Conservation (phyloP, 1,284 basidiomycete genomes). For the Ceratobasidium papillatum region DNA sequence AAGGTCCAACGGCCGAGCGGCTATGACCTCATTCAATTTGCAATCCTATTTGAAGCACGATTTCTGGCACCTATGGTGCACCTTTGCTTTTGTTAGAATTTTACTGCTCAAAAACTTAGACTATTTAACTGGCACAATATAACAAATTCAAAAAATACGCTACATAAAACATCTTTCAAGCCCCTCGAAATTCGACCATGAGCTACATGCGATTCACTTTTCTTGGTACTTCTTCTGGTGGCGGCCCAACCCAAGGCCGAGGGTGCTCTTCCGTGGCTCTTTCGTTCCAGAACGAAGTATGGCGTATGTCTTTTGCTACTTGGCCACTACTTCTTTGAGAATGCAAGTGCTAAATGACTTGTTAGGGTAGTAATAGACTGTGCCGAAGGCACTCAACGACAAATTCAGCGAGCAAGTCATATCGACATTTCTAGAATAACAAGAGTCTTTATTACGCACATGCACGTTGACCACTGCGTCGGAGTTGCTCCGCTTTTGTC, state of each 20-base stretch:
- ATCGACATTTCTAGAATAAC: slow-evolving; percentile 23
- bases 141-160: too few relatives aligned
- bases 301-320: slow-evolving; percentile 6
- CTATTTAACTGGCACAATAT: too few relatives aligned
- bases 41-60: too few relatives aligned
- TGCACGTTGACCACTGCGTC: slow-evolving; percentile 73
- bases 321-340: not conserved
- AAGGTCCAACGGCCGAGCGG: too few relatives aligned
- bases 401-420: slow-evolving; percentile 16
- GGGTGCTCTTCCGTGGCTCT: slow-evolving; percentile 31
- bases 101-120: too few relatives aligned
- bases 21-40: too few relatives aligned
- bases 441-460: slow-evolving; percentile 37
- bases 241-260: slow-evolving; percentile 32
- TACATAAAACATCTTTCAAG: not conserved
- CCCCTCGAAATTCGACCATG: not conserved
- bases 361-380: slow-evolving; percentile 26
- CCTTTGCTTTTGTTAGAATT: too few relatives aligned
- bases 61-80: too few relatives aligned
- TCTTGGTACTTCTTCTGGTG: slow-evolving; percentile 35
- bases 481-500: slow-evolving; percentile 80
- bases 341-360: not conserved
- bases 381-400: slow-evolving; percentile 38
- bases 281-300: slow-evolving; percentile 14
- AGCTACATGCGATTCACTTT: slow-evolving; percentile 15